Percentiles rank a stretch among this genome's conserved stretches.
Conservation (phyloP, 2,329 filamentous ascomycete species). For the Septoria linicola region DNA sequence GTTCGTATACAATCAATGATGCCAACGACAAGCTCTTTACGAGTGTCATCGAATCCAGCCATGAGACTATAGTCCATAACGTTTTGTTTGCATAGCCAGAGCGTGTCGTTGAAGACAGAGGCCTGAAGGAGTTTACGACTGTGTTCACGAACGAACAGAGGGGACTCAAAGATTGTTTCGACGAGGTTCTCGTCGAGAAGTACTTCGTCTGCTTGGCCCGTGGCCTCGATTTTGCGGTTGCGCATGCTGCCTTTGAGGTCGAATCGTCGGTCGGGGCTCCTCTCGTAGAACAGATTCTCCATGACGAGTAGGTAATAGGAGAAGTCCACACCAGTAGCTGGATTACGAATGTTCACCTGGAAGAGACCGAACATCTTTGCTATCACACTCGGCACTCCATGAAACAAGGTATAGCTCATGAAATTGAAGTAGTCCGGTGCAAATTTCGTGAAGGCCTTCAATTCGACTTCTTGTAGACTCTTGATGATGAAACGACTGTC, state of each 20-base stretch:
- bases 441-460: conserved; percentile 89
- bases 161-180: conserved; percentile 97
- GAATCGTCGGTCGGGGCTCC: conserved; percentile 74
- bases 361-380: conserved; percentile 99
- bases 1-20: conserved; percentile 99
- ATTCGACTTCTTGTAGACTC: conserved; percentile 85
- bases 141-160: conserved; percentile 91
- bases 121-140: conserved; percentile 89
- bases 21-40: conserved; percentile 89
- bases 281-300: conserved; percentile 98
- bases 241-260: conserved; percentile 98
- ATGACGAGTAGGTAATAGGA: conserved; percentile 93
- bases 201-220: conserved; percentile 93
- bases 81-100: conserved; percentile 90
- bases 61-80: conserved; percentile 99
- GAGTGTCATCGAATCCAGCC: conserved; percentile 90
- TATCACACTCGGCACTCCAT: conserved; percentile 88
- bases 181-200: conserved; percentile 98
- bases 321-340: conserved; percentile 84
- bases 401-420: conserved; percentile 94
- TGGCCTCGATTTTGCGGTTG: conserved; percentile 94
- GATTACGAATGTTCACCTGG: conserved; percentile 95
- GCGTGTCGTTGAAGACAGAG: conserved; percentile 95
- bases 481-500: conserved; percentile 94
- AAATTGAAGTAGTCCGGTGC: conserved; percentile 96